Evolutionary conservation across 2,329 filamentous ascomycete species (phyloP).

Genomic region (Sporothrix brasiliensis): DNA sequence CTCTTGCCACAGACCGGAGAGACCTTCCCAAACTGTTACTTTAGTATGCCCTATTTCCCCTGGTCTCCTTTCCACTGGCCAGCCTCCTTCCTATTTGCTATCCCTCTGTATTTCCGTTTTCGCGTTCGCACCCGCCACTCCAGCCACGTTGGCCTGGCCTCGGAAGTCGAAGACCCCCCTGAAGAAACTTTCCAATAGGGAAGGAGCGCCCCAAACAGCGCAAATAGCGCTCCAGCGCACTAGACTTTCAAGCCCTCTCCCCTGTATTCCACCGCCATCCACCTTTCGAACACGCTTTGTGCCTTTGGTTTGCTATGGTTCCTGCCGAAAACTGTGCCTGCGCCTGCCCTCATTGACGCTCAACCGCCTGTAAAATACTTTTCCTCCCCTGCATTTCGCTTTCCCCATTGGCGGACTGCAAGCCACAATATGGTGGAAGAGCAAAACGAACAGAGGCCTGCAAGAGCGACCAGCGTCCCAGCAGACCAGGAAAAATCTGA

Average conservation of each 20-base stretch:
- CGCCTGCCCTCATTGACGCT: neutral
- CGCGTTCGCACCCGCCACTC: neutral
- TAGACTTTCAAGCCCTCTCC: neutral
- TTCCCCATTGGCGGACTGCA: slow-evolving; percentile 4
- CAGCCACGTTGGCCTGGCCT: slow-evolving; percentile 7
- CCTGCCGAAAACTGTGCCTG: neutral
- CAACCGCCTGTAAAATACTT: neutral
- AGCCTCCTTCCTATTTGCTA: neutral
- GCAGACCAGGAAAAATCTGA: neutral
- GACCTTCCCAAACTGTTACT: neutral
- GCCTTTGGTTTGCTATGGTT: neutral
- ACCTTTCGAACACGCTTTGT: neutral
- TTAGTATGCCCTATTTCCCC: slow-evolving; percentile 27
- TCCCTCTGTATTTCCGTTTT: neutral
- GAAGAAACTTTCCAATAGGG: neutral
- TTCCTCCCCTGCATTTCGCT: neutral
- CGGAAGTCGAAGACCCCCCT: neutral
- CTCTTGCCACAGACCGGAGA: neutral
- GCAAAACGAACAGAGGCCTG: neutral
- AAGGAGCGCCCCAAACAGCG: neutral
- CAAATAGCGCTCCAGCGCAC: neutral
- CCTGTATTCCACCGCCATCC: neutral
- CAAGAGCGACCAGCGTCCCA: neutral
- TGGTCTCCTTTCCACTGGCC: slow-evolving; percentile 26
- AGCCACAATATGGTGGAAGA: neutral